These are phyloP conservation scores for Xylariaceae sp. DNA, from an alignment of 2,329 filamentous ascomycete genomes.

Conservation along the genomic window DNA sequence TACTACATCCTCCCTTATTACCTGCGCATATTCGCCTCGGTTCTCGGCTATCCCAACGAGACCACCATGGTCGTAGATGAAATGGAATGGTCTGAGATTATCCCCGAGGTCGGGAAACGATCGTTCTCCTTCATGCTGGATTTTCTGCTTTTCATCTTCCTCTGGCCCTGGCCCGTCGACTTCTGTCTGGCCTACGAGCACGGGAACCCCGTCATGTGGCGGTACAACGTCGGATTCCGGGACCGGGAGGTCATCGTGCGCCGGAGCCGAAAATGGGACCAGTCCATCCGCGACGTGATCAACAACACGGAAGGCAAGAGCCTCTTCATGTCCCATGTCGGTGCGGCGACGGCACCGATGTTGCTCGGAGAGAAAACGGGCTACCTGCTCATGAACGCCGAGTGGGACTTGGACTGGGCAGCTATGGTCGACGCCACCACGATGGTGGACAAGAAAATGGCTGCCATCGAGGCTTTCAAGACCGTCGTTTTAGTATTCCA, in stretches of 20 bases:
- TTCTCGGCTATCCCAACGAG: slow-evolving; percentile 67
- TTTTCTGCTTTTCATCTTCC: slow-evolving; percentile 67
- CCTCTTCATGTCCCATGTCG: slow-evolving; percentile 63
- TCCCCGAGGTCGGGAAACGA: slow-evolving; percentile 60
- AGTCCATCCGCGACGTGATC: slow-evolving; percentile 55
- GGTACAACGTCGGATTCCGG: slow-evolving; percentile 74
- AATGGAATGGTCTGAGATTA: slow-evolving; percentile 59
- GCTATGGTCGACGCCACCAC: slow-evolving; percentile 75
- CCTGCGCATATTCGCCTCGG: slow-evolving; percentile 63
- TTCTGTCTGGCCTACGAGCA: slow-evolving; percentile 65
- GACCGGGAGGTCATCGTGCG: slow-evolving; percentile 80
- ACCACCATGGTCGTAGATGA: slow-evolving; percentile 64
- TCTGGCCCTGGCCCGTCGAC: slow-evolving; percentile 74
- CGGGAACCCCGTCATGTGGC: slow-evolving; percentile 71
- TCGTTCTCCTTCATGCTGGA: slow-evolving; percentile 72
- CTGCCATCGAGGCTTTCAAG: slow-evolving; percentile 68
- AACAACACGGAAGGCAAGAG: slow-evolving; percentile 52
- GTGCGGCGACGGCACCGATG: slow-evolving; percentile 69
- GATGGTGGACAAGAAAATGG: slow-evolving; percentile 65
- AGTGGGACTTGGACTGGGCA: slow-evolving; percentile 87
- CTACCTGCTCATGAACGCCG: slow-evolving; percentile 79
- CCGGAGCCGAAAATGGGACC: slow-evolving; percentile 73
- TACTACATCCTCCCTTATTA: slow-evolving; percentile 75
- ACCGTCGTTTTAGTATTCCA: slow-evolving; percentile 71
- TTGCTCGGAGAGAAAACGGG: slow-evolving; percentile 78